Conservation (phyloP, 2,329 filamentous ascomycete species). For the Fusarium piperis region DNA sequence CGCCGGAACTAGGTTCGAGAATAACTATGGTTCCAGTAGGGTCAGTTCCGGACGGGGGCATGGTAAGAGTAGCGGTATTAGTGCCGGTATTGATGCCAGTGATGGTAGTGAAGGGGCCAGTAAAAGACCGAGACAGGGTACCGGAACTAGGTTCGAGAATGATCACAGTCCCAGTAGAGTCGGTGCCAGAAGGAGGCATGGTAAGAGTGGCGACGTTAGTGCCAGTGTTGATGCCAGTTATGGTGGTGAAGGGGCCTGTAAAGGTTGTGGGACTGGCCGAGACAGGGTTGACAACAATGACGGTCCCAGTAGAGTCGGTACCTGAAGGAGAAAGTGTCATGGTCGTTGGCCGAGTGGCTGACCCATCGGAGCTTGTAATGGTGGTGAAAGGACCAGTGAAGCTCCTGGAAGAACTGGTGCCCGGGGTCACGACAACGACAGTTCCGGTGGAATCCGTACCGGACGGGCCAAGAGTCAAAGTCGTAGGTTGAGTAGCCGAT, state of each 20-base stretch:
- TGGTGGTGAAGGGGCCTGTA: not conserved
- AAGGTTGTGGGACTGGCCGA: too few relatives aligned
- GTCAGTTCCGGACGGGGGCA: not conserved
- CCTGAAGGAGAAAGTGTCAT: not conserved
- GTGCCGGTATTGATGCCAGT: not conserved
- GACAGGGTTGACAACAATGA: not conserved
- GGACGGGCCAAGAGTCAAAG: not conserved
- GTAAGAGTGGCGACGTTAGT: not conserved
- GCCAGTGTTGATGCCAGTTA: not conserved
- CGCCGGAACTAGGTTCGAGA: not conserved
- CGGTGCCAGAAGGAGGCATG: not conserved
- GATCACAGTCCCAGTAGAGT: not conserved
- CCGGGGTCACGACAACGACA: not conserved
- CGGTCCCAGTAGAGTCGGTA: not conserved
- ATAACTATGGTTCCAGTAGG: not conserved
- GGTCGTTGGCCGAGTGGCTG: not conserved
- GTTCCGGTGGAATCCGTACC: not conserved
- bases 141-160: not conserved
- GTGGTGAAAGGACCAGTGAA: not conserved
- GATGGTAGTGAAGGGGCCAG: not conserved
- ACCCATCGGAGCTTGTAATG: not conserved
- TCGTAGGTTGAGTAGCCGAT: not conserved
- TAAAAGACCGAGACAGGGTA: not conserved
- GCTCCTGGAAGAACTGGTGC: not conserved
- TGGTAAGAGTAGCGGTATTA: not conserved